Evolutionary conservation across 257 asterid genomes (phyloP).

Genomic region (Solanum stenotomum): DNA sequence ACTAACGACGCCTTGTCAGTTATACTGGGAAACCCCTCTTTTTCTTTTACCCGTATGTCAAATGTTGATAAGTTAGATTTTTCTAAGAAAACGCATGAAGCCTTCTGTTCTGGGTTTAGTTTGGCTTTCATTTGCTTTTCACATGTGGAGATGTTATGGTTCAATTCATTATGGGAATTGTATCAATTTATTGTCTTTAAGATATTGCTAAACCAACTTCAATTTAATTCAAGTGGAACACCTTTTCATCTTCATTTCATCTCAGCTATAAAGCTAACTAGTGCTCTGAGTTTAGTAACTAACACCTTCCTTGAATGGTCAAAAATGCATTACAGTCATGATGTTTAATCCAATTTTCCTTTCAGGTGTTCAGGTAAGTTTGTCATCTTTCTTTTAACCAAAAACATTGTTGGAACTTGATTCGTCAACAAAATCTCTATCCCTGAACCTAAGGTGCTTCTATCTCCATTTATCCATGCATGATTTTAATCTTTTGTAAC

Average conservation of each 20-base stretch:
- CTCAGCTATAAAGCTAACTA: neutral
- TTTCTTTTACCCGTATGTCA: slow-evolving; percentile 34
- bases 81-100: neutral
- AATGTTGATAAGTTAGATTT: slow-evolving; percentile 16
- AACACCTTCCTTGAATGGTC: neutral
- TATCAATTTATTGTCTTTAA: neutral
- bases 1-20: slow-evolving; percentile 63
- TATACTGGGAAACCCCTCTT: slow-evolving; percentile 41
- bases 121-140: neutral
- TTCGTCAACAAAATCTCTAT: neutral
- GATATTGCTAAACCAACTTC: neutral
- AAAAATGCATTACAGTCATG: neutral
- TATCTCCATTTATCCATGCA: neutral
- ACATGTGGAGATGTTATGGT: neutral
- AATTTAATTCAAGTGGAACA: neutral
- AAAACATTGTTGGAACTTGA: neutral
- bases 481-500: neutral
- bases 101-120: neutral
- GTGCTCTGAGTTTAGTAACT: neutral
- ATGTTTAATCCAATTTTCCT: neutral
- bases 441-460: neutral
- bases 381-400: neutral
- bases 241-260: neutral
- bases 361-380: neutral
- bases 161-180: neutral